A percentile compares a stretch with the other conserved stretches of the same genome.
These are phyloP conservation scores for Penicillium sp. DNA, from an alignment of 2,329 filamentous ascomycete genomes.

Conservation along the genomic window DNA sequence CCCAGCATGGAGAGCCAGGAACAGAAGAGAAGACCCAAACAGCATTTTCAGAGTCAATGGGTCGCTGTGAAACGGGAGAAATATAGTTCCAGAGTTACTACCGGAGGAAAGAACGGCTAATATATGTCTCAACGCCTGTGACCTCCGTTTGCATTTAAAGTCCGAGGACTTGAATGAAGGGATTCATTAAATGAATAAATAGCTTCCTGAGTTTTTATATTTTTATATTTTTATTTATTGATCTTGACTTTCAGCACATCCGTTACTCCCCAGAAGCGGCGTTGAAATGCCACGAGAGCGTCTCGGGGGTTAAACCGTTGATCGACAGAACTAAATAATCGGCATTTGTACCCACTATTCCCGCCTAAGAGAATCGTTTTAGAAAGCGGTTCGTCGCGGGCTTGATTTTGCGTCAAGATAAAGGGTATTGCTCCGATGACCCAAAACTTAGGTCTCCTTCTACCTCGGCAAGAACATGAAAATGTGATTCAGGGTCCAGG, in stretches of 20 bases:
- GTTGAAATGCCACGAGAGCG: background rate
- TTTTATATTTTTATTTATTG: background rate
- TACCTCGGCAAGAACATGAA: background rate
- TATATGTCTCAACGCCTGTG: background rate
- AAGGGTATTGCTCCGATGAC: background rate
- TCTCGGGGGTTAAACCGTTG: background rate
- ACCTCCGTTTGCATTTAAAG: background rate
- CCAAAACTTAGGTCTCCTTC: background rate
- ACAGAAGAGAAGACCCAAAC: background rate
- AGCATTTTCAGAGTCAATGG: constrained; percentile 2
- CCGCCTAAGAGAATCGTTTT: background rate
- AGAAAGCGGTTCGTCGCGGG: background rate
- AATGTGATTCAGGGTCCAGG: background rate
- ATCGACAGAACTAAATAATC: background rate
- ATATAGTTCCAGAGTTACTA: background rate
- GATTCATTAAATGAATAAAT: background rate
- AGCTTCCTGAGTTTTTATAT: background rate
- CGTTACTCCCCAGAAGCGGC: background rate
- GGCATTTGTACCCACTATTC: background rate
- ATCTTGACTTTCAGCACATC: background rate
- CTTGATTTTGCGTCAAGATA: background rate
- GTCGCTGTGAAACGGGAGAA: background rate
- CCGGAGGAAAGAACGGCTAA: background rate
- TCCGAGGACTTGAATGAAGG: background rate
- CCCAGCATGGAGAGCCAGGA: constrained; percentile 10